phyloP scores from a whole-genome alignment of 805 yeast species.

The Hanseniaspora clermontiae region DNA sequence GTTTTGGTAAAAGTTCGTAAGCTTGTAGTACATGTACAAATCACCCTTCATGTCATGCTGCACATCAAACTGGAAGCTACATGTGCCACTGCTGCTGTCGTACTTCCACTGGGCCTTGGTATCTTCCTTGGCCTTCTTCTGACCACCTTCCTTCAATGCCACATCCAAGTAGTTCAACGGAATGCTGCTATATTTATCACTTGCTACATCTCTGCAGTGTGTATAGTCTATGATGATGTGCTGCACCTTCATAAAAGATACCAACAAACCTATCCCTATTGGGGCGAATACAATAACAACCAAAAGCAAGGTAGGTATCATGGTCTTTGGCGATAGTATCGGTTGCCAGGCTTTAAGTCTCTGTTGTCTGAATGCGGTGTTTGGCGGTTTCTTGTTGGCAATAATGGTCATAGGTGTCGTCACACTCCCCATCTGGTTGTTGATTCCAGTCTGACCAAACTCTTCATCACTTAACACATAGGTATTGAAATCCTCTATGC shows the following conservation, averaged over 20 bases:
- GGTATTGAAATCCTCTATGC: neutral
- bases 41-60: slow-evolving; percentile 63
- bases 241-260: slow-evolving; percentile 69
- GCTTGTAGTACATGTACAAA: slow-evolving; percentile 63
- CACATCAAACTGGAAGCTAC: slow-evolving; percentile 58
- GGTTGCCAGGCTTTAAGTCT: slow-evolving; percentile 62
- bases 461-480: neutral
- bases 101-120: slow-evolving; percentile 52
- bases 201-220: slow-evolving; percentile 46
- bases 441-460: neutral
- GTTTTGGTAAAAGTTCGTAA: slow-evolving; percentile 87
- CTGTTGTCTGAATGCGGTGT: slow-evolving; percentile 72
- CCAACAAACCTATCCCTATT: slow-evolving; percentile 71
- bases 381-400: slow-evolving; percentile 43
- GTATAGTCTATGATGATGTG: slow-evolving; percentile 65
- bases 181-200: slow-evolving; percentile 34
- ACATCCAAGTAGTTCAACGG: slow-evolving; percentile 47
- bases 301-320: slow-evolving; percentile 66
- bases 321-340: slow-evolving; percentile 80
- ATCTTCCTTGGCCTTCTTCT: slow-evolving; percentile 17
- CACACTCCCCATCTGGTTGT: neutral
- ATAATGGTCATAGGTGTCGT: slow-evolving; percentile 14
- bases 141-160: slow-evolving; percentile 40
- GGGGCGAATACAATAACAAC: slow-evolving; percentile 77
- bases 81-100: slow-evolving; percentile 34